Base-by-base conservation (phyloP, 352 stramenopile species). In the Globisporangium iwayamae region DNA sequence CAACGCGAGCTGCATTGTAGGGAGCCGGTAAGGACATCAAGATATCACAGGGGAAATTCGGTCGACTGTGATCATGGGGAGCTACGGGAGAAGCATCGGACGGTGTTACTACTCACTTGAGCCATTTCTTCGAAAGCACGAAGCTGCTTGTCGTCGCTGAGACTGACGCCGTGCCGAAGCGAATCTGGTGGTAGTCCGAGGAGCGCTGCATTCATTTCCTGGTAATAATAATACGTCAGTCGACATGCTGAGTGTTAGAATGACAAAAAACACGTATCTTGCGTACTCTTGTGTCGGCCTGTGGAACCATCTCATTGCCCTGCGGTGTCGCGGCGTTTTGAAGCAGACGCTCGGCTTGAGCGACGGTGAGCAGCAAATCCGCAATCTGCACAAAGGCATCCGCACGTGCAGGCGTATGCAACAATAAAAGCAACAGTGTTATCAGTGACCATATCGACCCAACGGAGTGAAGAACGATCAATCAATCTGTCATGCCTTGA, bases 321-420 rank as follows among this genome's bases (percentile, higher is more conserved):
- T n/a, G 10, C 11, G 45, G 5, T 34, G 16, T 28, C 14, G 20
- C 28, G 52, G 55, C 10, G 22, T 39, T n/a, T 28, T 38, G 61
- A n/a, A 81, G 50, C 4, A 81, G 52, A 2, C 68, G 71, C 50
- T 81, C 68, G 3, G 63, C 59, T 32, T 78, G 71, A 7, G 68
- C 74, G 1, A 73, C 54, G 0, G 71, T 70, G 52, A 81, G 48
- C 34, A 81, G 48, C 30, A 78, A 38, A 63, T 78, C 69, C 8
- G 69, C 71, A 3, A 70, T 32, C 61, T 67, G 14, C 30, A 34
- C 30, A 5, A 34, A 34, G 22, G 18, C 3, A 13, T 3, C 20
- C 39, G 34, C 38, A 36, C 10, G 32, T 13, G 30, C 30, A 34
- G 30, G 30, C 30, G 30, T 34, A 34, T 34, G 3, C 30, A 2